Base-by-base conservation (phyloP, 1,139 yeast species). In the Kodamaea sp. region DNA sequence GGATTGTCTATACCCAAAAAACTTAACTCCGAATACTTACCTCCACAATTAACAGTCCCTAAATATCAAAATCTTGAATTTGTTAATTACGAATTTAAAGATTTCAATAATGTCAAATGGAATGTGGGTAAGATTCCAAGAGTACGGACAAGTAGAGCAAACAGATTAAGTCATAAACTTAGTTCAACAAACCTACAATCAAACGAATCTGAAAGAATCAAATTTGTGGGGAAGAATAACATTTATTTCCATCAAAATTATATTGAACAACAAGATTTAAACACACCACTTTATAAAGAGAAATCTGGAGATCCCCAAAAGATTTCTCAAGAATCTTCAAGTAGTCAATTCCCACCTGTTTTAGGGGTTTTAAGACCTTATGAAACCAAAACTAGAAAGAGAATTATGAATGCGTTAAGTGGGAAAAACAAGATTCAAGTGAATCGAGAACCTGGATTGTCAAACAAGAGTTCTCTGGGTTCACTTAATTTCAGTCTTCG, bases 331-430 rank as follows among this genome's bases (percentile, higher is more conserved):
- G 57, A 55, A 37, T 49, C 39, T 49, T 54, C 32, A 39, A 40
- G 32, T n/a, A 43, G 48, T 22, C 49, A 38, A 31, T 69, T 57
- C 53, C 73, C 62, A 24, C 71, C 70, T 1, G 74, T 77, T 0
- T 43, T 77, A 32, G 75, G 75, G 0, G 53, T 76, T 37, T 79
- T 76, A 47, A 62, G 85, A 43, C 84, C 83, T 0, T 69, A 73
- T 46, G 81, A 78, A 44, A 53, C 64, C 29, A 64, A 68, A 30
- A 51, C 70, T 2, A 65, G 67, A 41, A 73, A 71, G 41, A 68
- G 67, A 39, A 43, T 78, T 3, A 57, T 75, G 12, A 52, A 50
- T 24, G 46, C 52, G 7, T 24, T 56, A 24, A 47, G 58, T 24
- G 48, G 60, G 10, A 35, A 50, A 45, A 44, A 31, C 24, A 37